Percentiles rank a stretch among this genome's conserved stretches.
Conservation (phyloP, 2,329 filamentous ascomycete species). For the Thermothelomyces thermophilus region DNA sequence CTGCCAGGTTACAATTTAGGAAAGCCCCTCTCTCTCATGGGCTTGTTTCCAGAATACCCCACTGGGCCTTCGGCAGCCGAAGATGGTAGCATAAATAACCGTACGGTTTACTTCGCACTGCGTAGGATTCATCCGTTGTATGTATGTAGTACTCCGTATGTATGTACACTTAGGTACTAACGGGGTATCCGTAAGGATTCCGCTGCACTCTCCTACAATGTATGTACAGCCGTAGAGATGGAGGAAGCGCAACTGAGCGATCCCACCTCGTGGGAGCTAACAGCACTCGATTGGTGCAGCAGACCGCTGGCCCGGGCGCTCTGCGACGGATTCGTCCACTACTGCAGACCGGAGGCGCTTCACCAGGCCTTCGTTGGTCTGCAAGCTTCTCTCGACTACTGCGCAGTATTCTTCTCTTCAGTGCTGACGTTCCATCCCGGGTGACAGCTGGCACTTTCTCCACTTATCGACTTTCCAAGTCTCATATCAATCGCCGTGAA, state of each 20-base stretch:
- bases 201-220: no score
- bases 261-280: not conserved
- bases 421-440: not conserved
- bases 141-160: no score
- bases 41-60: not conserved
- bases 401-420: no score
- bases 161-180: no score
- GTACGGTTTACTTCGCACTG: no score
- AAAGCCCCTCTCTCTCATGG: not conserved
- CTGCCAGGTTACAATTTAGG: not conserved
- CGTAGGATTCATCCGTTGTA: no score
- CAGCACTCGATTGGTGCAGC: not conserved
- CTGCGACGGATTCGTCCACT: not conserved
- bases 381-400: no score
- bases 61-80: not conserved
- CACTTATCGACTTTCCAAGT: not conserved
- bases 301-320: not conserved
- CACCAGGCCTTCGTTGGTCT: not conserved
- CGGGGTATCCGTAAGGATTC: no score
- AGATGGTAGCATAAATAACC: no score
- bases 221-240: no score
- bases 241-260: not conserved
- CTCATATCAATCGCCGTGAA: not conserved
- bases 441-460: slow-evolving; percentile 7
- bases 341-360: not conserved